Evolutionary conservation across 2,329 filamentous ascomycete species (phyloP).

Genomic region (Diatrype stigma): DNA sequence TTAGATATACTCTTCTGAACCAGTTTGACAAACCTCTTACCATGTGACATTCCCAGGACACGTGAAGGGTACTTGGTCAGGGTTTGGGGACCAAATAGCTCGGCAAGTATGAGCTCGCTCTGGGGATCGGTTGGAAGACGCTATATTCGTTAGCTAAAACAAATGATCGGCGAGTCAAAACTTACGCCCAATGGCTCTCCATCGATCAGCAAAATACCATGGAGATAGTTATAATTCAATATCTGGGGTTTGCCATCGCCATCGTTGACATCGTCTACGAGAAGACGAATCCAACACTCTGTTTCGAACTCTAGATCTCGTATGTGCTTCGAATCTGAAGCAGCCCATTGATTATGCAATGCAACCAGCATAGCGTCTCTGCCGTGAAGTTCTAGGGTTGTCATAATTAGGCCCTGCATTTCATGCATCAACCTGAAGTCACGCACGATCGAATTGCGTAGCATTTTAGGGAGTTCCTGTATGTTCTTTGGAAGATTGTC

Average conservation of each 20-base stretch:
- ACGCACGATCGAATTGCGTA: slow-evolving; percentile 37
- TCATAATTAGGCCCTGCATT: slow-evolving; percentile 29
- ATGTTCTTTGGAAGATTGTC: slow-evolving; percentile 39
- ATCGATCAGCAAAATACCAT: slow-evolving; percentile 34
- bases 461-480: slow-evolving; percentile 23
- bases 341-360: slow-evolving; percentile 40
- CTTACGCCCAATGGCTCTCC: slow-evolving; percentile 39
- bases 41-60: slow-evolving; percentile 50
- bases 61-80: slow-evolving; percentile 50
- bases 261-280: slow-evolving; percentile 2
- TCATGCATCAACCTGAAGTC: slow-evolving; percentile 41
- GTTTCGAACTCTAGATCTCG: slow-evolving; percentile 8
- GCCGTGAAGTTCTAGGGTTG: slow-evolving; percentile 25
- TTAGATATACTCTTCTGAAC: slow-evolving; percentile 10
- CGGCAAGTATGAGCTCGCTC: slow-evolving; percentile 30
- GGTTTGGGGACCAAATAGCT: slow-evolving; percentile 50
- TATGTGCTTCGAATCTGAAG: slow-evolving; percentile 19
- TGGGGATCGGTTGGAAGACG: slow-evolving; percentile 27
- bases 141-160: slow-evolving; percentile 30
- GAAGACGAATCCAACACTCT: slow-evolving; percentile 17
- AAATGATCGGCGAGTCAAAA: neutral
- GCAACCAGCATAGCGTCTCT: slow-evolving; percentile 24
- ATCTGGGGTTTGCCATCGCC: slow-evolving; percentile 15
- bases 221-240: slow-evolving; percentile 30
- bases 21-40: slow-evolving; percentile 13